These are phyloP conservation scores for Cyclotella baltica DNA, from an alignment of 108 stramenopile species.

Conservation along the genomic window DNA sequence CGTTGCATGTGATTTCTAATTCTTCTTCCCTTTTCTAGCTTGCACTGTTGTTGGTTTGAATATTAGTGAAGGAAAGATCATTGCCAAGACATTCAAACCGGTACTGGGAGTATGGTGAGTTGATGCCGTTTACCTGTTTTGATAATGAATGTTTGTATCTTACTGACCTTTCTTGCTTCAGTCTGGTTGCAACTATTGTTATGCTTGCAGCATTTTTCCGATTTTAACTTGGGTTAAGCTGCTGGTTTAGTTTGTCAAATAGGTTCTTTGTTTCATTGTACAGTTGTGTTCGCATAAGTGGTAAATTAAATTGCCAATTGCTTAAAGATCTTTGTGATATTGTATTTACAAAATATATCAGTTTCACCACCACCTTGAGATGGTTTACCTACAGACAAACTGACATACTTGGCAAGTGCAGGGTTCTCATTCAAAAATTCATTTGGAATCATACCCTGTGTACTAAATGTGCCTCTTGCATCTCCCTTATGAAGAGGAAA, in stretches of 20 bases:
- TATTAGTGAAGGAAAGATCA: conserved; percentile 64
- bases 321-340: not conserved
- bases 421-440: too few species aligned
- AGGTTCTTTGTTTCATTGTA: not conserved
- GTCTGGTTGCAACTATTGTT: conserved; percentile 55
- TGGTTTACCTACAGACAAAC: too few species aligned
- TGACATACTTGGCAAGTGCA: too few species aligned
- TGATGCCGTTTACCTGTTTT: too few species aligned
- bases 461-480: too few species aligned
- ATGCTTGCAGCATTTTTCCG: conserved; percentile 66
- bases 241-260: not conserved
- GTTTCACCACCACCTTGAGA: not conserved
- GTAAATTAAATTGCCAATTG: not conserved
- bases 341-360: not conserved
- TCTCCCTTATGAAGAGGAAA: too few species aligned
- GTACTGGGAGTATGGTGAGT: conserved; percentile 56
- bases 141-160: too few species aligned
- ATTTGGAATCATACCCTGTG: too few species aligned
- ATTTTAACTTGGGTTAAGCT: conserved; percentile 27
- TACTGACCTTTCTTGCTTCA: too few species aligned
- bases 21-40: too few species aligned
- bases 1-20: too few species aligned
- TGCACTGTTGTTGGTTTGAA: conserved; percentile 65
- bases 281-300: not conserved
- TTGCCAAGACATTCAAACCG: conserved; percentile 57